Conservation (phyloP, 768 basidiomycete genomes). For the Leucocoprinus sp. region DNA sequence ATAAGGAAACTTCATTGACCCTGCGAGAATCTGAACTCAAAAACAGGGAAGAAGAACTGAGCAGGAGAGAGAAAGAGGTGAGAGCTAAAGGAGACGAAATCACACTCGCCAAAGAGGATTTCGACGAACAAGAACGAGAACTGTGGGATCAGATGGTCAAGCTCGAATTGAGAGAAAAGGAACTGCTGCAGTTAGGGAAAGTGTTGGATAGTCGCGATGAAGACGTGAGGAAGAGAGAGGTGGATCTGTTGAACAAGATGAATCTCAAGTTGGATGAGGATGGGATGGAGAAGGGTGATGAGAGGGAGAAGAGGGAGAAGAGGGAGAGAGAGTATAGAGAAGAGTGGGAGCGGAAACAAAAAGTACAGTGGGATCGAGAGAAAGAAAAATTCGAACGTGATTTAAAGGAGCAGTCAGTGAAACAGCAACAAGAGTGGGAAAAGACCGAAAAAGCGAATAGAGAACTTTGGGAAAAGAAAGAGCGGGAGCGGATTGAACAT, state of each 20-base stretch:
- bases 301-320: conserved; percentile 12
- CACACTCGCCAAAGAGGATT: conserved; percentile 6
- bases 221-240: conserved; percentile 11
- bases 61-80: conserved; percentile 14
- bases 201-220: conserved; percentile 14
- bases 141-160: conserved; percentile 12
- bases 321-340: conserved; percentile 11
- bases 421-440: conserved; percentile 15
- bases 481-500: conserved; percentile 12
- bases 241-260: conserved; percentile 10
- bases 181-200: conserved; percentile 13
- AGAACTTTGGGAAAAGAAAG: conserved; percentile 13
- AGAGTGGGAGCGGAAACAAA: conserved; percentile 12
- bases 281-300: conserved; percentile 11
- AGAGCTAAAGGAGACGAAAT: conserved; percentile 10
- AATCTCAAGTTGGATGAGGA: conserved; percentile 4
- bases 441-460: conserved; percentile 15
- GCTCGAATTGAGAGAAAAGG: conserved; percentile 9
- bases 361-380: conserved; percentile 14
- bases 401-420: conserved; percentile 12
- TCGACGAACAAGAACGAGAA: conserved; percentile 12
- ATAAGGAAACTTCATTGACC: conserved; percentile 3
- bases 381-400: conserved; percentile 6
- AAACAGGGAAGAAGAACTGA: conserved; percentile 9
- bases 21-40: conserved; percentile 7